Base-by-base conservation (phyloP, 148 eudicot genomes). In the Limonium bicolor region DNA sequence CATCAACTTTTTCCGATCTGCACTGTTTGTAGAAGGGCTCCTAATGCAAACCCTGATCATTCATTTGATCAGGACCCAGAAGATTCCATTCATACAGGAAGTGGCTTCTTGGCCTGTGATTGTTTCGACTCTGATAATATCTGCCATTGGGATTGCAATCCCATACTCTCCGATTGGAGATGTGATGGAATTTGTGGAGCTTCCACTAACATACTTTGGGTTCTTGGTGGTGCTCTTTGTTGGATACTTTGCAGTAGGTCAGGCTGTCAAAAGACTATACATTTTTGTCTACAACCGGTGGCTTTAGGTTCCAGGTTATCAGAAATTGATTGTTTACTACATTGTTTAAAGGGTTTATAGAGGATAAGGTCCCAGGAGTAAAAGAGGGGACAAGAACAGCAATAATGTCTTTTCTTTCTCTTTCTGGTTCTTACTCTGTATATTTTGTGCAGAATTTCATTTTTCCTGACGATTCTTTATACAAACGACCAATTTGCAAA, bases 81-180 rank as follows among this genome's bases (percentile, higher is more conserved):
- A 62, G 46, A 50, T 62, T 36, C 76, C 72, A 10, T 71, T 71
- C 35, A 53, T 71, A 39, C 76, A 67, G 55, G 78, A 67, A 36
- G 61, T 68, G 17, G 78, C 70, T 5, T 72, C 73, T 18, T 56
- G 73, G 78, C 73, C 67, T 17, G 67, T 68, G 50, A 51, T 72
- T 31, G 50, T 61, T 27, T 60, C 74, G 16, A 67, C 78, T 4
- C 36, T 68, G 2, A 7, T 68, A 11, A 60, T 68, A 26, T 57
- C 70, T 57, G 60, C 59, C 15, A 30, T 50, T 5, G 70, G 67
- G 32, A 53, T 64, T 22, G 42, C 54, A 22, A 46, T 68, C 33
- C 45, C 54, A 0, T 61, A 34, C 41, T 60, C 67, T 1, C 58
- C 60, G 21, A 39, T 67, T 10, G 73, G 70, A 32, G 3, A 40